These are phyloP conservation scores for Rhododendron kiyosumense DNA, from an alignment of 148 eudicot genomes.

Conservation along the genomic window DNA sequence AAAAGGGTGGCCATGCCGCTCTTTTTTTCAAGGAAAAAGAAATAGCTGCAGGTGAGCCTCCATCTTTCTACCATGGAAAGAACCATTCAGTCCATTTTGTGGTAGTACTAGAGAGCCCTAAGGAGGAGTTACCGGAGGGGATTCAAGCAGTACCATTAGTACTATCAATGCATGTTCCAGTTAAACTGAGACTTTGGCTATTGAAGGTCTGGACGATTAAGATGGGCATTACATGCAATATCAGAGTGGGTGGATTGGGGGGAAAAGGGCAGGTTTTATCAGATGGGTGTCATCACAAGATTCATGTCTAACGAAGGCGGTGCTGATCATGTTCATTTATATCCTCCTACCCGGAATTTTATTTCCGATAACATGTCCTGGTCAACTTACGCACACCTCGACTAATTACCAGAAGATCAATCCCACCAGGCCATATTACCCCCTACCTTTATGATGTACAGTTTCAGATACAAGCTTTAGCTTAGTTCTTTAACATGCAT, in stretches of 20 bases:
- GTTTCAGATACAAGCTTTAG: not conserved
- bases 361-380: not conserved
- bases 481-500: not conserved
- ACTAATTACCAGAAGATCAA: too few species aligned
- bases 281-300: not conserved
- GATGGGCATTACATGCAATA: not conserved
- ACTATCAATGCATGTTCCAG: not conserved
- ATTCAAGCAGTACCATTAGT: not conserved
- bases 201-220: not conserved
- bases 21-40: not conserved
- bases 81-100: not conserved
- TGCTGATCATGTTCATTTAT: not conserved
- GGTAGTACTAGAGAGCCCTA: not conserved
- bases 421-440: not conserved
- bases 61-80: not conserved
- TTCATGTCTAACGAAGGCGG: not conserved
- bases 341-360: not conserved
- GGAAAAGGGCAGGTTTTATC: not conserved
- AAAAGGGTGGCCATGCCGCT: not conserved
- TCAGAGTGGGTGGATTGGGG: not conserved
- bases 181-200: not conserved
- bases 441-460: not conserved
- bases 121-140: not conserved
- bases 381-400: not conserved
- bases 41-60: not conserved